Conservation (phyloP, 208 protist species). For the Tritrichomonas musculus region DNA sequence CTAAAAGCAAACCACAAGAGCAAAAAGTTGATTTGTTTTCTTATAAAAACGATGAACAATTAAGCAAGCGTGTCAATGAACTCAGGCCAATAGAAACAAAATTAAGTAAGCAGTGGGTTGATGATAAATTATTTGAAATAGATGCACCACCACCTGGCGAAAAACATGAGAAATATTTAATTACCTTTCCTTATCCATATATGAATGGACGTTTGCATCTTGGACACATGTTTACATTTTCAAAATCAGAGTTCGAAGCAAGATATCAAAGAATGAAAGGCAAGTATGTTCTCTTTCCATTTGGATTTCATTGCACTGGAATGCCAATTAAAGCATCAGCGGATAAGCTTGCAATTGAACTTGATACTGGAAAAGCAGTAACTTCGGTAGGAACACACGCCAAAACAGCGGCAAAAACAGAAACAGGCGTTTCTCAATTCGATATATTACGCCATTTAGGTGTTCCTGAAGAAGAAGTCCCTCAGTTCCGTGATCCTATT, state of each 20-base stretch:
- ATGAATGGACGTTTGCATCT: conserved; percentile 83
- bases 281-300: conserved; percentile 91
- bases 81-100: not conserved
- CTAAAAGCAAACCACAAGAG: too few species aligned
- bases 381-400: not conserved
- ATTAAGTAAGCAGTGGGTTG: not conserved
- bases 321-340: conserved; percentile 98
- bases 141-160: not conserved
- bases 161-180: conserved; percentile 8
- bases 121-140: not conserved
- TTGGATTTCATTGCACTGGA: conserved; percentile 99
- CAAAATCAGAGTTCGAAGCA: conserved; percentile 95
- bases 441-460: conserved; percentile 90
- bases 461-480: conserved; percentile 84
- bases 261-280: conserved; percentile 88
- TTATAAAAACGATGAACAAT: too few species aligned
- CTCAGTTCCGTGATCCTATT: conserved; percentile 87
- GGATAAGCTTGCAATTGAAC: conserved; percentile 74
- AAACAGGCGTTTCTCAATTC: conserved; percentile 60
- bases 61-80: not conserved
- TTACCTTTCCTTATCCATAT: conserved; percentile 41
- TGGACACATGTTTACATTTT: conserved; percentile 97
- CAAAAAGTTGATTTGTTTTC: too few species aligned
- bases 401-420: not conserved
- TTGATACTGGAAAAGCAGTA: not conserved